A percentile compares a stretch with the other conserved stretches of the same genome.
Conservation (phyloP, 306 rosid genomes). For the Corylus heterophylla region DNA sequence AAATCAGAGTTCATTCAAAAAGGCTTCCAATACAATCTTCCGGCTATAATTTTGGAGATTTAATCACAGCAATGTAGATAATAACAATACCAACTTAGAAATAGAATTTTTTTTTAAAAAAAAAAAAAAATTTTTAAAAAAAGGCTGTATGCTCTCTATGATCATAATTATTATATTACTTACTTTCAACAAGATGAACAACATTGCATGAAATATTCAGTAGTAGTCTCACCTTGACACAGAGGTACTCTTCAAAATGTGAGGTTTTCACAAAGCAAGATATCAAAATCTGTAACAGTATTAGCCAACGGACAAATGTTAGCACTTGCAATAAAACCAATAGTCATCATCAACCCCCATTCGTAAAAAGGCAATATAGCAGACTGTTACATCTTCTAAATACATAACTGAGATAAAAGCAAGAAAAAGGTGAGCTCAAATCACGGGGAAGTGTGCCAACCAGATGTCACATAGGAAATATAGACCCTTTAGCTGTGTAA, state of each 20-base stretch:
- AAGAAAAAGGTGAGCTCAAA: background rate
- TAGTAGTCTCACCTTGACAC: constrained; percentile 70
- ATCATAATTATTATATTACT: background rate
- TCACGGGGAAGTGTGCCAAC: background rate
- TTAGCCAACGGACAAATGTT: background rate
- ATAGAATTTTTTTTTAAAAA: background rate
- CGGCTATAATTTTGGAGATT: background rate
- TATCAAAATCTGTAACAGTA: constrained; percentile 71
- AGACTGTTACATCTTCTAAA: constrained; percentile 16
- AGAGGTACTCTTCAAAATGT: constrained; percentile 89
- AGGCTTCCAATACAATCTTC: background rate
- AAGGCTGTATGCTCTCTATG: background rate
- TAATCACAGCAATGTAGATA: background rate
- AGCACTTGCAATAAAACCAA: background rate
- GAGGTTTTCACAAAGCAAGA: constrained; percentile 99
- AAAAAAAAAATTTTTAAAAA: background rate
- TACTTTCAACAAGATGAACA: background rate
- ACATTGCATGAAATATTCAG: background rate
- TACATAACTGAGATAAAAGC: background rate
- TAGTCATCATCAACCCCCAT: background rate
- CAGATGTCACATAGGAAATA: constrained; percentile 3
- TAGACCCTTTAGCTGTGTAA: background rate
- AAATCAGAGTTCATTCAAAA: background rate
- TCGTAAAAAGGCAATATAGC: background rate
- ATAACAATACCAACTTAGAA: background rate